Evolutionary conservation across 73 alveolate species (phyloP).

Genomic region (Paraurostyla sp.): DNA sequence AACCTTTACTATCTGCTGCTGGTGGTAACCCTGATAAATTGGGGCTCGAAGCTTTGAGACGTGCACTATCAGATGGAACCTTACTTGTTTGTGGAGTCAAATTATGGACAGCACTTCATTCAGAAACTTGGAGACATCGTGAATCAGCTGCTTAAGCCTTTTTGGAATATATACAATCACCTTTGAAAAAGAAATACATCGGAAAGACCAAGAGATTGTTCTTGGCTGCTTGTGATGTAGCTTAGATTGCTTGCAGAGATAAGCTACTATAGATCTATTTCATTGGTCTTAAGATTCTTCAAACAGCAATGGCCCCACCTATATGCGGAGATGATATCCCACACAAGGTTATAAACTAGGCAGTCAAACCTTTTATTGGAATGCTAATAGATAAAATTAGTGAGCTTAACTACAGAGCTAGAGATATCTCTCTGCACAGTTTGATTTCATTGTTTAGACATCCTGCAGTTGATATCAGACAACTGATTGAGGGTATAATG

Average conservation of each 20-base stretch:
- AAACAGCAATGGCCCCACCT: conserved; percentile 94
- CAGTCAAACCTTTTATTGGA: conserved; percentile 90
- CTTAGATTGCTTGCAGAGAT: conserved; percentile 93
- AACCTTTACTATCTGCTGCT: conserved; percentile 90
- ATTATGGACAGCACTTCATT: conserved; percentile 94
- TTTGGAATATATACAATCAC: conserved; percentile 92
- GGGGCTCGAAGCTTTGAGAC: conserved; percentile 89
- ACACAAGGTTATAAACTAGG: conserved; percentile 87
- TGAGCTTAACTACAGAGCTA: conserved; percentile 95
- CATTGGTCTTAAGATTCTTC: conserved; percentile 89
- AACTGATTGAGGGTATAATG: conserved; percentile 92
- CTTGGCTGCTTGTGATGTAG: conserved; percentile 94
- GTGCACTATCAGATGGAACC: conserved; percentile 92
- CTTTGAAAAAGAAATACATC: conserved; percentile 90
- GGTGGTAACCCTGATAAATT: conserved; percentile 83
- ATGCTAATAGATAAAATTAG: conserved; percentile 90
- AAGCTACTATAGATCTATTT: conserved; percentile 93
- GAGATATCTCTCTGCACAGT: conserved; percentile 92
- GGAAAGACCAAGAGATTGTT: conserved; percentile 91
- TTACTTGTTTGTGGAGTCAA: conserved; percentile 94
- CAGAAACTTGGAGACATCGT: conserved; percentile 98
- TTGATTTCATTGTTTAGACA: conserved; percentile 91
- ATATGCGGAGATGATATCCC: conserved; percentile 97
- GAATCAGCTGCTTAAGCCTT: conserved; percentile 98
- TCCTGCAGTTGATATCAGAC: conserved; percentile 93